Evolutionary conservation across 371 early-diverging fungal species (phyloP).

Genomic region (Mucor velutinosus): DNA sequence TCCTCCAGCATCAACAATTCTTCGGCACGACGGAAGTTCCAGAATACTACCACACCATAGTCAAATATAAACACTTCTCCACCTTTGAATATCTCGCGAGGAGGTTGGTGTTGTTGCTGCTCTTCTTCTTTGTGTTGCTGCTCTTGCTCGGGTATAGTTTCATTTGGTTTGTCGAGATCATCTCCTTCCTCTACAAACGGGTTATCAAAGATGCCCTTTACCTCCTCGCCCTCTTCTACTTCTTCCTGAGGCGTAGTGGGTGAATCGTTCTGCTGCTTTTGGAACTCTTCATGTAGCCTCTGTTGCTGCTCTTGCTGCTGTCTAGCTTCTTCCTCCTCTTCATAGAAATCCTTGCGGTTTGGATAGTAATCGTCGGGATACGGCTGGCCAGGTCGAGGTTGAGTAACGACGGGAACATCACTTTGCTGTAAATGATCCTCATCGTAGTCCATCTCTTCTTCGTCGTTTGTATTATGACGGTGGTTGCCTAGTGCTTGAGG

Average conservation of each 20-base stretch:
- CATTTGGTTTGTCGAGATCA: background rate
- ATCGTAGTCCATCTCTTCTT: conserved; percentile 50
- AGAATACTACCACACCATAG: conserved; percentile 94
- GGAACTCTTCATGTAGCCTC: conserved; percentile 4
- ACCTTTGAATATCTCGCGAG: conserved; percentile 50
- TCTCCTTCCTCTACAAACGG: background rate
- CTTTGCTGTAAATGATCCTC: conserved; percentile 36
- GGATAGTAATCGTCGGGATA: conserved; percentile 21
- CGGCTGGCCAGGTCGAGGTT: conserved; percentile 22
- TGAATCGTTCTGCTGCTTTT: conserved; percentile 4
- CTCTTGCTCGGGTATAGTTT: background rate
- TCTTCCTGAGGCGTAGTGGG: background rate
- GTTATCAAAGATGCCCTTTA: conserved; percentile 2
- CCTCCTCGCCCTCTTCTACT: background rate
- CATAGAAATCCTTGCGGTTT: background rate
- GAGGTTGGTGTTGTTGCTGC: conserved; percentile 2
- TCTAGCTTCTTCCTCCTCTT: conserved; percentile 2
- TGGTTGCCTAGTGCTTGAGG: background rate
- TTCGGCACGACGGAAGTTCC: conserved; percentile 91
- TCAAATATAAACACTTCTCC: conserved; percentile 88
- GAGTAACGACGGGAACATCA: conserved; percentile 5
- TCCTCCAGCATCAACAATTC: conserved; percentile 80
- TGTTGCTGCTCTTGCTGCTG: conserved; percentile 11
- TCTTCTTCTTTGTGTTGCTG: background rate
- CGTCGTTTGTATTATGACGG: conserved; percentile 15